Percentiles rank a stretch among this genome's conserved stretches.
Evolutionary conservation across 257 asterid species (phyloP).

Genomic region (Plantago major): DNA sequence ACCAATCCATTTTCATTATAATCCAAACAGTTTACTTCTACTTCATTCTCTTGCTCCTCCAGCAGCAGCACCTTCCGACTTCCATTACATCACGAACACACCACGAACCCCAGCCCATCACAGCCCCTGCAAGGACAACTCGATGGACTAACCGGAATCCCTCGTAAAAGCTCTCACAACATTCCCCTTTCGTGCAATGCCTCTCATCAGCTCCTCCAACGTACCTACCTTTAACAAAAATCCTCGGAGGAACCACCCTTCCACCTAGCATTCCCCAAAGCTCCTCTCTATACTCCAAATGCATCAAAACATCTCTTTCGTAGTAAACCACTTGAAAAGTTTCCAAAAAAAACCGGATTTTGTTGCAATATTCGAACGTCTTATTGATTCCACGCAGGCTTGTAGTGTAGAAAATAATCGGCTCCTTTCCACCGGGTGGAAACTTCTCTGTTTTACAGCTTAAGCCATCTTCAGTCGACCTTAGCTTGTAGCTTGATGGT

Average conservation of each 20-base stretch:
- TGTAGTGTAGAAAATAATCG: constrained; percentile 63
- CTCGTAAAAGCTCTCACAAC: constrained; percentile 38
- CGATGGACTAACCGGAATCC: constrained; percentile 40
- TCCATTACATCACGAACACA: constrained; percentile 57
- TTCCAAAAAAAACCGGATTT: constrained; percentile 47
- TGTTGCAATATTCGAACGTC: constrained; percentile 66
- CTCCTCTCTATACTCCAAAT: constrained; percentile 67
- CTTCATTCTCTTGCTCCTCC: constrained; percentile 13
- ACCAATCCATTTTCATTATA: constrained; percentile 81
- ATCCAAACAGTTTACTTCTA: constrained; percentile 37
- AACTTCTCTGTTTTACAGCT: constrained; percentile 20
- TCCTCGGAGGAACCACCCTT: constrained; percentile 62
- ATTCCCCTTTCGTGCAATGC: constrained; percentile 65
- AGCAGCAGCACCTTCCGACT: constrained; percentile 41
- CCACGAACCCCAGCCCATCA: constrained; percentile 47
- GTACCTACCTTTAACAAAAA: constrained; percentile 53
- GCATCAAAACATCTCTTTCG: constrained; percentile 72
- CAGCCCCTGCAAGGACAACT: constrained; percentile 47
- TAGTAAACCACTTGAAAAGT: constrained; percentile 45
- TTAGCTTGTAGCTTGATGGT: constrained; percentile 7
- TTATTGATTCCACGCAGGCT: constrained; percentile 72
- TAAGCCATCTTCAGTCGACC: constrained; percentile 14
- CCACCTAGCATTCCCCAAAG: constrained; percentile 51
- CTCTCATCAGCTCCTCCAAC: constrained; percentile 81
- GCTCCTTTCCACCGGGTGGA: constrained; percentile 51